Base-by-base conservation (phyloP, 2,329 filamentous ascomycete genomes). In the Ophiosphaerella herpotricha region DNA sequence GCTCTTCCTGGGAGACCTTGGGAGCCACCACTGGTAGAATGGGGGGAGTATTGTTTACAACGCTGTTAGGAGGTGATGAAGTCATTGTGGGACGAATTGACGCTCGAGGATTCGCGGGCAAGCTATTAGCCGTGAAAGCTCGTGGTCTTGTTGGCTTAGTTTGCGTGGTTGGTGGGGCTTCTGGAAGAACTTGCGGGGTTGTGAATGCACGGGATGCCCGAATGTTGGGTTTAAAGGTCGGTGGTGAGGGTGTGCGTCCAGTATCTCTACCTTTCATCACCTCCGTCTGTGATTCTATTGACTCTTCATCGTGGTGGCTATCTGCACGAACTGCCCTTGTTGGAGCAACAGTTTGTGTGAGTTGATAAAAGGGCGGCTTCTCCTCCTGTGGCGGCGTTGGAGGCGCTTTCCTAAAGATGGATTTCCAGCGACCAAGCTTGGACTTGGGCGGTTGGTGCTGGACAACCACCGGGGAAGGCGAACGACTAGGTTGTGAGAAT, bases 381-480 rank as follows among this genome's bases (percentile, higher is more conserved):
- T 70, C 66, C 47, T 52, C 57, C 31, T 24, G 42, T 31, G 53
- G 55, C 13, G 50, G 58, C 21, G 61, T 56, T 32, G 59, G 60
- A 18, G 57, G 57, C 8, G 54, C 57, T 56, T 71, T 73, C 43
- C 61, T 71, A 57, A 74, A 74, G 33, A 74, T 43, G 18, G 71
- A 73, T 50, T 71, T 74, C 72, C 72, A 74, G 31, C 71, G 59
- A 48, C 70, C 72, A 36, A 74, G 37, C 49, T 74, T 74, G 7
- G 69, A 64, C 48, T 68, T 73, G 21, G 64, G 51, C 24, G 59
- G 49, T 26, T 66, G 51, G 35, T 54, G 50, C 4, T 48, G 54
- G 37, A 42, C 45, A n/a, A 34, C 37, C 16, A 55, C 41, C 14
- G 54, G 54, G 2, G 53, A 47, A 14, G 48, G 56, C 21, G 52